phyloP scores from a whole-genome alignment of 2,329 filamentous ascomycete species.

The Cyclaneusma minus region DNA sequence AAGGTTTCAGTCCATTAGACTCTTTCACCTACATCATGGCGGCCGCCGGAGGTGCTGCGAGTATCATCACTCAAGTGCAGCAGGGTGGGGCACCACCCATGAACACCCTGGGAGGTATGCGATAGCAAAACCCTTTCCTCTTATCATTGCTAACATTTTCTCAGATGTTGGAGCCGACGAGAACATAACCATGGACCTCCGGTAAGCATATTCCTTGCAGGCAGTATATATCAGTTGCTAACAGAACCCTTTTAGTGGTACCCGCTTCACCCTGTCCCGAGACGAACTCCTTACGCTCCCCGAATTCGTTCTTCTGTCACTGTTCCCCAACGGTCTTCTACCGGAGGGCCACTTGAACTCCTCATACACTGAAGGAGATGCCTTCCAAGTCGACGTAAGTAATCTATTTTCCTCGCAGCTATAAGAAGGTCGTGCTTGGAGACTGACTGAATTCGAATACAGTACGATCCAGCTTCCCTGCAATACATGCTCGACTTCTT shows the following conservation, averaged over 20 bases:
- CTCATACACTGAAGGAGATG: constrained; percentile 81
- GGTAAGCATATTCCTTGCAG: constrained; percentile 38
- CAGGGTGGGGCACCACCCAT: constrained; percentile 76
- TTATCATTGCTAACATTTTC: too few relatives aligned
- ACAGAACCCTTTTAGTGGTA: constrained; percentile 46
- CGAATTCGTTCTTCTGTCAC: constrained; percentile 92
- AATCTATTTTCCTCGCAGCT: constrained; percentile 17
- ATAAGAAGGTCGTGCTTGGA: neutral
- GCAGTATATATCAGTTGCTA: constrained; percentile 1
- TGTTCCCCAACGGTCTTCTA: constrained; percentile 96
- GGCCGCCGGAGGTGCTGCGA: constrained; percentile 87
- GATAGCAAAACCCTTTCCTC: constrained; percentile 5
- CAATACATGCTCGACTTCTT: constrained; percentile 99
- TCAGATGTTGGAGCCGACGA: constrained; percentile 79
- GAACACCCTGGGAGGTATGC: constrained; percentile 71
- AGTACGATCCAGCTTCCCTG: constrained; percentile 94
- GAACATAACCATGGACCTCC: constrained; percentile 84
- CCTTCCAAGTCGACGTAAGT: constrained; percentile 94
- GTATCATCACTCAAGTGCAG: constrained; percentile 98
- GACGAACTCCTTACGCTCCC: constrained; percentile 91
- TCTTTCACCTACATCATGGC: constrained; percentile 97
- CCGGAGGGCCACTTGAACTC: constrained; percentile 92
- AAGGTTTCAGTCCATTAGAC: constrained; percentile 81
- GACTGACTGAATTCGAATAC: too few relatives aligned
- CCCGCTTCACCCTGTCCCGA: constrained; percentile 81